Conservation (phyloP, 2,329 filamentous ascomycete genomes). For the Fusarium acutatum region DNA sequence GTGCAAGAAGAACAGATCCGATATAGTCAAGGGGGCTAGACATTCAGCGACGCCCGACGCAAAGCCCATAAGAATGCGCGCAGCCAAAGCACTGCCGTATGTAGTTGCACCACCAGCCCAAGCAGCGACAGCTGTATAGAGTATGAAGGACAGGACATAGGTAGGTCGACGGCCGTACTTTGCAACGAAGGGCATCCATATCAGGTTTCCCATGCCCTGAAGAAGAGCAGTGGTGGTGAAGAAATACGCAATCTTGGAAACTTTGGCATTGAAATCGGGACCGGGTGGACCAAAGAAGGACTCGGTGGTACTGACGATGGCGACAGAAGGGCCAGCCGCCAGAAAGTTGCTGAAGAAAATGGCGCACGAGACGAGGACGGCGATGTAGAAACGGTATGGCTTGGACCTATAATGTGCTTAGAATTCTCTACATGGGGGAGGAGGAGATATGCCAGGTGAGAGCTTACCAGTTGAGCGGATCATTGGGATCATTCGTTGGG, state of each 20-base stretch:
- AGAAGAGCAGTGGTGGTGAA: slow-evolving; percentile 61
- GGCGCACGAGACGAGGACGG: slow-evolving; percentile 58
- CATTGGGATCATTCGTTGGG: slow-evolving; percentile 32
- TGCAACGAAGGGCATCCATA: slow-evolving; percentile 57
- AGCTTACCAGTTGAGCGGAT: slow-evolving; percentile 34
- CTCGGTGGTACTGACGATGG: slow-evolving; percentile 56
- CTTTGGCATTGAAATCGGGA: slow-evolving; percentile 39
- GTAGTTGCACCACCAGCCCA: slow-evolving; percentile 56
- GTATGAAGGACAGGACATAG: slow-evolving; percentile 54
- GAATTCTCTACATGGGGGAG: rapidly evolving
- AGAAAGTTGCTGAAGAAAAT: slow-evolving; percentile 67
- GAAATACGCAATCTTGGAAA: slow-evolving; percentile 60
- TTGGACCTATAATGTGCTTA: slow-evolving; percentile 45
- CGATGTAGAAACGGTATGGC: slow-evolving; percentile 60
- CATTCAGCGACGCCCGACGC: slow-evolving; percentile 57
- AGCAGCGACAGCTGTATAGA: slow-evolving; percentile 51
- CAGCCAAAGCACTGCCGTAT: slow-evolving; percentile 54
- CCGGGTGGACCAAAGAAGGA: slow-evolving; percentile 55
- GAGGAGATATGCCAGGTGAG: rapidly evolving
- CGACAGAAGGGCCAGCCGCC: slow-evolving; percentile 63
- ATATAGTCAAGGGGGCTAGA: neutral
- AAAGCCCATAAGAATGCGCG: slow-evolving; percentile 61
- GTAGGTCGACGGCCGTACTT: slow-evolving; percentile 56
- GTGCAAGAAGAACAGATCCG: neutral
- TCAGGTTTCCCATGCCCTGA: slow-evolving; percentile 47